Conservation (phyloP, 306 rosid genomes). For the Medicago lupulina region DNA sequence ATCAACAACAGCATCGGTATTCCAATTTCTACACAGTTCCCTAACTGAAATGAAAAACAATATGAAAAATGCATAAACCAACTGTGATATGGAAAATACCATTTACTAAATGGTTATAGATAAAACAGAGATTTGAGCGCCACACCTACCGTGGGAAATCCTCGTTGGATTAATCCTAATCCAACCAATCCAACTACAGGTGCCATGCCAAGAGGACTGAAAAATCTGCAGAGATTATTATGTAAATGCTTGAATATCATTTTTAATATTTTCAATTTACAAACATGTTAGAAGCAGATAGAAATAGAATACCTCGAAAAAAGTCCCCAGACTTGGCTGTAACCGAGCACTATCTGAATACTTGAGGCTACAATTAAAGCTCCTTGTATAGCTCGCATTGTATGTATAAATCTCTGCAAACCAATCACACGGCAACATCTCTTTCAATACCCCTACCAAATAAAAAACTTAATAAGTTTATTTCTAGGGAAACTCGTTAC, state of each 20-base stretch:
- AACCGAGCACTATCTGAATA: slow-evolving; percentile 92
- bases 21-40: slow-evolving; percentile 92
- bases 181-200: slow-evolving; percentile 98
- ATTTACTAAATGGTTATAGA: background rate
- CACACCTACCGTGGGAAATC: slow-evolving; percentile 81
- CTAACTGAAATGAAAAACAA: slow-evolving; percentile 66
- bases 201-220: slow-evolving; percentile 99
- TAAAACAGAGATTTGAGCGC: slow-evolving; percentile 27
- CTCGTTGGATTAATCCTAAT: slow-evolving; percentile 84
- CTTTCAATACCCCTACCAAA: slow-evolving; percentile 91
- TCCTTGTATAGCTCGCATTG: slow-evolving; percentile 98
- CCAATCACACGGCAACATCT: slow-evolving; percentile 82
- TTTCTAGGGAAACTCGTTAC: slow-evolving; percentile 32
- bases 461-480: slow-evolving; percentile 58
- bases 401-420: slow-evolving; percentile 97
- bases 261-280: background rate
- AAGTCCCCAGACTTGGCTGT: slow-evolving; percentile 98
- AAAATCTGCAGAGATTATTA: slow-evolving; percentile 63
- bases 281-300: slow-evolving; percentile 12
- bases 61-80: slow-evolving; percentile 1
- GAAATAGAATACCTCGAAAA: slow-evolving; percentile 71
- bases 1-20: slow-evolving; percentile 87
- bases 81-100: background rate
- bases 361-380: slow-evolving; percentile 93
- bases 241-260: background rate